Evolutionary conservation across 345 rosid genomes (phyloP).

Genomic region (Corchorus capsularis): DNA sequence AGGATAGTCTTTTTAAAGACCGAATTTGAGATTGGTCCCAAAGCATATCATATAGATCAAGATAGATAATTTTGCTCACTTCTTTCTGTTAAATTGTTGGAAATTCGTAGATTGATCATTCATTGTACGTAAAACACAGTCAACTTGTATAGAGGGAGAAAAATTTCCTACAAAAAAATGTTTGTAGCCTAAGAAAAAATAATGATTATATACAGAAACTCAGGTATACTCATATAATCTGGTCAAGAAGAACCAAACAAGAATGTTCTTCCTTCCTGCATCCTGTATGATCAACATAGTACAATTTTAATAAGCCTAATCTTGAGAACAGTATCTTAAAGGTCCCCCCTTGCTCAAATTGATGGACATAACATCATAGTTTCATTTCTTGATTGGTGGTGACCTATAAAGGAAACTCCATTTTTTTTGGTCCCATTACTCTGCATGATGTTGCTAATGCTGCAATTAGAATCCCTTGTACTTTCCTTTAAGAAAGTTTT

Average conservation of each 20-base stretch:
- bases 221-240: neutral
- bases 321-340: neutral
- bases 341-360: neutral
- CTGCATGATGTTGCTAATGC: neutral
- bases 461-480: neutral
- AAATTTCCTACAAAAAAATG: too few species aligned
- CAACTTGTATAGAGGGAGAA: too few species aligned
- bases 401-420: neutral
- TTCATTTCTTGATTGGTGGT: neutral
- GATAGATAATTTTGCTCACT: too few species aligned
- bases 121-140: too few species aligned
- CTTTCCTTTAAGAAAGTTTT: neutral
- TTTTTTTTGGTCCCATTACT: neutral
- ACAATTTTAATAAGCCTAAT: neutral
- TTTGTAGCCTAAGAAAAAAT: too few species aligned
- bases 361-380: neutral
- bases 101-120: too few species aligned
- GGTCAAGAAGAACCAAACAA: neutral
- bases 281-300: neutral
- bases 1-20: too few species aligned
- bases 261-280: too few species aligned
- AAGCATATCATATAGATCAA: too few species aligned
- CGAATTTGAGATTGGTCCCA: too few species aligned
- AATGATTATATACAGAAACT: too few species aligned
- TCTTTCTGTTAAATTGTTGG: too few species aligned